These are phyloP conservation scores for Acanthamoeba lenticulata DNA, from an alignment of 208 protist genomes.

Conservation along the genomic window DNA sequence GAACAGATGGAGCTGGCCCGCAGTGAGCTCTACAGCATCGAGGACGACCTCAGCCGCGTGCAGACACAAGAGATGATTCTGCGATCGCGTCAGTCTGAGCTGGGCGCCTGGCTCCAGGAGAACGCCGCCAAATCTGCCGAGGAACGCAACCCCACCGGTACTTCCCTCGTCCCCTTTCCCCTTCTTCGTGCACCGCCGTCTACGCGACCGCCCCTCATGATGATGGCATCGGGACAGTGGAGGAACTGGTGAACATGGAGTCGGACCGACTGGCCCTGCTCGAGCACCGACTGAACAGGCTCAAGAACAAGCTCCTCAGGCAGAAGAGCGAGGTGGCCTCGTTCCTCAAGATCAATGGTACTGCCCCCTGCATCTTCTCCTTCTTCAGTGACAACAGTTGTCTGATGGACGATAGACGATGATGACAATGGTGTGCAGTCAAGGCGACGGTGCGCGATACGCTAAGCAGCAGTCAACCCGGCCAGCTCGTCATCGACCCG, in stretches of 20 bases:
- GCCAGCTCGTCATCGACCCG: neutral
- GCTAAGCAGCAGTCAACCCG: neutral
- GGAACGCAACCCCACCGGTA: neutral
- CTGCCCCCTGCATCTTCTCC: neutral
- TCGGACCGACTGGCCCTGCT: neutral
- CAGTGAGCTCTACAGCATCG: neutral
- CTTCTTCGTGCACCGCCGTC: neutral
- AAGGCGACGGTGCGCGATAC: slow-evolving; percentile 15
- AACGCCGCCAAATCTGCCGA: neutral
- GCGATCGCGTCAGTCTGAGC: slow-evolving; percentile 1
- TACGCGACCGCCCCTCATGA: neutral
- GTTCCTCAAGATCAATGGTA: slow-evolving; percentile 15
- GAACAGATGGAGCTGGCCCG: neutral
- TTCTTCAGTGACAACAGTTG: neutral
- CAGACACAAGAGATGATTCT: neutral
- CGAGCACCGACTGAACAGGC: neutral
- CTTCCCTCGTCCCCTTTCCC: neutral
- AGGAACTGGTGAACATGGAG: slow-evolving; percentile 26
- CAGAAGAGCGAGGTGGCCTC: neutral
- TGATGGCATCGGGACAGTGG: neutral
- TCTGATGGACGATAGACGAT: neutral
- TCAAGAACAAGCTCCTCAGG: neutral
- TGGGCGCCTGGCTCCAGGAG: slow-evolving; percentile 1
- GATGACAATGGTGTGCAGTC: neutral
- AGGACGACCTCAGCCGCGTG: slow-evolving; percentile 3